Evolutionary conservation across 768 basidiomycete genomes (phyloP).

Genomic region (Mycena sanguinolenta): DNA sequence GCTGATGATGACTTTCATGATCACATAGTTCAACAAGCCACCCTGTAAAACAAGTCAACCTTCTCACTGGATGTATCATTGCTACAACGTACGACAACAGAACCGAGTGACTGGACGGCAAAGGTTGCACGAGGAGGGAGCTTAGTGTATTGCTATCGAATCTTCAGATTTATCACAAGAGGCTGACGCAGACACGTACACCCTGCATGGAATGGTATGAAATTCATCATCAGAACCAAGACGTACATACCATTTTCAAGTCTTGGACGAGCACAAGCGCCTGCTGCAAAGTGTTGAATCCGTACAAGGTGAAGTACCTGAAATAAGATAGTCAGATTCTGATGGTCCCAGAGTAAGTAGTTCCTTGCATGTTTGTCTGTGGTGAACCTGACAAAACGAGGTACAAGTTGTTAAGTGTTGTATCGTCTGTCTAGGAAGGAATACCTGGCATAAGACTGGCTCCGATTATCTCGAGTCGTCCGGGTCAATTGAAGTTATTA

Average conservation of each 20-base stretch:
- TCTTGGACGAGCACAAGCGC: constrained; percentile 58
- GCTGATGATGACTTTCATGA: constrained; percentile 60
- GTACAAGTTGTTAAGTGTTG: too few relatives aligned
- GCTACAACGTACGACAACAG: constrained; percentile 46
- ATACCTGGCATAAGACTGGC: too few relatives aligned
- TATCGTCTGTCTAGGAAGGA: too few relatives aligned
- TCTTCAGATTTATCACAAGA: constrained; percentile 39
- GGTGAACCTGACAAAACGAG: constrained; percentile 71
- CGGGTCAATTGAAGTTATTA: constrained; percentile 11
- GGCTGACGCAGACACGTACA: not conserved
- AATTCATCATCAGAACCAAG: not conserved
- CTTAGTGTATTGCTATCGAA: constrained; percentile 55
- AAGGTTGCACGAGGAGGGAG: constrained; percentile 64
- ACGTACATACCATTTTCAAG: constrained; percentile 57
- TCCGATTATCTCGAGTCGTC: constrained; percentile 63
- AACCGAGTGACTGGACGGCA: constrained; percentile 62
- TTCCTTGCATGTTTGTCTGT: constrained; percentile 73
- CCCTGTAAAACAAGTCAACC: constrained; percentile 40
- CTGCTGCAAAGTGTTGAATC: constrained; percentile 50
- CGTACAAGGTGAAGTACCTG: constrained; percentile 59
- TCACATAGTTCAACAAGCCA: constrained; percentile 54
- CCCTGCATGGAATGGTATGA: constrained; percentile 49
- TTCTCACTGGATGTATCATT: too few relatives aligned
- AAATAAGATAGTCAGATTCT: not conserved
- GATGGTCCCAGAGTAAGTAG: not conserved